Evolutionary conservation across 768 basidiomycete species (phyloP), one percentile per base, ranked within the genome.

Genomic region (Collybia nuda): DNA sequence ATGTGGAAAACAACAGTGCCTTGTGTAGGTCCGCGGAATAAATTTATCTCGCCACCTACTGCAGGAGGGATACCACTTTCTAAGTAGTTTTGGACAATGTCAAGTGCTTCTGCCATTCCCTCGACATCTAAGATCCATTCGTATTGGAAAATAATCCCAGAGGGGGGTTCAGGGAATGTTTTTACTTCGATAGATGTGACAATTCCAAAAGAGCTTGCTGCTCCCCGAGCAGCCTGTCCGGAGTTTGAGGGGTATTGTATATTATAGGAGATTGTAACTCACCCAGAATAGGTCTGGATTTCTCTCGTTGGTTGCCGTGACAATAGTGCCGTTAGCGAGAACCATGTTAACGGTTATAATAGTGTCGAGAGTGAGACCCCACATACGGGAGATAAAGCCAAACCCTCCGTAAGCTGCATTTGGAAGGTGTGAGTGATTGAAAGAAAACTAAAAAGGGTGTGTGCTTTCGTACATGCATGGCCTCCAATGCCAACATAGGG

Each of bases 251-350:
- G 19, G 15, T 81, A 82, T 3, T 3, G 29, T 26, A 28, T n/a
- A 17, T 51, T 44, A 40, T 38, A 37, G 19, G 40, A 42, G 17
- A 21, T 44, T 44, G 24, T 15, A 50, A 51, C 70, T 35, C 56
- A 78, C 80, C 69, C 75, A 81, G 62, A 81, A 84, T 0, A 84
- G 65, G 50, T 84, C 78, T 0, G 73, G 39, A 51, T 80, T 65
- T 0, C 58, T 50, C 2, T 67, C 51, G 12, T 61, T 60, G 2
- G 73, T 74, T 9, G 75, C 71, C 21, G 70, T 69, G 0, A 64
- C 62, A 17, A 73, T 67, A 0, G 72, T 74, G 8, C 75, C 76
- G 52, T 77, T 72, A 0, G 78, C 75, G n/a, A 80, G 66, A 9
- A 78, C 77, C 1, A 76, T 59, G 22, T 73, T 66, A 11, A 74